Percentiles rank a stretch among this genome's conserved stretches.
Conservation (phyloP, 805 yeast species). For the Kazachstania martiniae region DNA sequence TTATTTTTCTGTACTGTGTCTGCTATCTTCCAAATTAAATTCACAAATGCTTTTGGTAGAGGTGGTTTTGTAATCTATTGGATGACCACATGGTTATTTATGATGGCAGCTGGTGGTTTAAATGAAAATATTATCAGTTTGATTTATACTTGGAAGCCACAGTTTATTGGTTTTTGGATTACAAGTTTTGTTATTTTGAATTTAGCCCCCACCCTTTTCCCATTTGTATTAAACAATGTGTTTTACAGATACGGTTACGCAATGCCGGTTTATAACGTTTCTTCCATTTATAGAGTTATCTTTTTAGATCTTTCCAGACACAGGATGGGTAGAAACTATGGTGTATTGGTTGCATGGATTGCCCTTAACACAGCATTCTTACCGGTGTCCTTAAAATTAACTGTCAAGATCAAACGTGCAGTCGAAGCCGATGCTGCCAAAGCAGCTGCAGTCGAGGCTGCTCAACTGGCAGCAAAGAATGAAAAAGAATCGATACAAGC, state of each 20-base stretch:
- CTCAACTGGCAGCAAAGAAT: too few species aligned
- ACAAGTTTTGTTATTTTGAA: constrained; percentile 58
- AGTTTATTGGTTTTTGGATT: constrained; percentile 59
- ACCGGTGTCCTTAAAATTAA: constrained; percentile 34
- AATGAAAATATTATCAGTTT: constrained; percentile 53
- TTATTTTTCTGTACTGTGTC: constrained; percentile 48
- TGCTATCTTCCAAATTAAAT: constrained; percentile 56
- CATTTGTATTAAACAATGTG: constrained; percentile 43
- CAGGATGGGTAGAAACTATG: constrained; percentile 46
- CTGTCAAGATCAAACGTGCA: too few species aligned
- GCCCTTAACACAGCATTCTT: constrained; percentile 35
- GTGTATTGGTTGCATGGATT: constrained; percentile 49
- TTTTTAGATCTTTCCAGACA: constrained; percentile 47
- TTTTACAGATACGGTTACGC: constrained; percentile 55
- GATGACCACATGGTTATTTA: constrained; percentile 58
- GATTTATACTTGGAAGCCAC: constrained; percentile 44
- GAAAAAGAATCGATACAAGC: too few species aligned
- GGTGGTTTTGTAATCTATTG: constrained; percentile 67
- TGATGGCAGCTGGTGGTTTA: constrained; percentile 67
- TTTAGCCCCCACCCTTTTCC: constrained; percentile 57
- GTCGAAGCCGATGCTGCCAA: too few species aligned
- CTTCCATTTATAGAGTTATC: constrained; percentile 48
- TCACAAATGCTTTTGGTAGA: constrained; percentile 47
- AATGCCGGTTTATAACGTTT: constrained; percentile 56
- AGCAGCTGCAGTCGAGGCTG: too few species aligned